Conservation (phyloP, 352 stramenopile genomes). For the Globisporangium spiculum region DNA sequence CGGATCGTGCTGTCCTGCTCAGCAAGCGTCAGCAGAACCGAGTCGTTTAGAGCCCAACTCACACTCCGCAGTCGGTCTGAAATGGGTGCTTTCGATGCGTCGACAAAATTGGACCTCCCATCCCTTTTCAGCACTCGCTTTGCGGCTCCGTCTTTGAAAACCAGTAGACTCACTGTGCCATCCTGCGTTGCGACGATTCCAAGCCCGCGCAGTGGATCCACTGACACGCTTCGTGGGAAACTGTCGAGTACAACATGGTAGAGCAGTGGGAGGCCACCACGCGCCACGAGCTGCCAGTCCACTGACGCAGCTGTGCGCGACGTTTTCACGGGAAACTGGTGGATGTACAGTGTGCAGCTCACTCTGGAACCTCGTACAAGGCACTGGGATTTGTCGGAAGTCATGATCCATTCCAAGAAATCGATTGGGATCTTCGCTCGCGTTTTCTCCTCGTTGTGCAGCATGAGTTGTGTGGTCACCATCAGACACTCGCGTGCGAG, state of each 20-base stretch:
- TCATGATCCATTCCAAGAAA: constrained; percentile 17
- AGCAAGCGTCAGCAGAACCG: constrained; percentile 34
- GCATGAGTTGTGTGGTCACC: constrained; percentile 35
- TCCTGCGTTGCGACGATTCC: constrained; percentile 32
- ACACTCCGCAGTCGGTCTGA: not conserved
- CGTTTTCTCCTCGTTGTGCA: constrained; percentile 7
- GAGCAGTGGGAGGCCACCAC: constrained; percentile 33
- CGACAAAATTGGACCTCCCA: not conserved
- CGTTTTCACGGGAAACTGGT: constrained; percentile 39
- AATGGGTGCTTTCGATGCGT: no score
- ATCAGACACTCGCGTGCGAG: constrained; percentile 24
- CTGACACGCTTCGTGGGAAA: constrained; percentile 31
- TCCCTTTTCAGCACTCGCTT: constrained; percentile 18
- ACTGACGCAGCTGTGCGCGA: constrained; percentile 28
- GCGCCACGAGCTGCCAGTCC: constrained; percentile 41
- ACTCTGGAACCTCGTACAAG: constrained; percentile 28
- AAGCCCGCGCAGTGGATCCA: constrained; percentile 40
- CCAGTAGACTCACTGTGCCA: constrained; percentile 24
- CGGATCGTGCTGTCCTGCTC: constrained; percentile 25
- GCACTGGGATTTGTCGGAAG: constrained; percentile 7
- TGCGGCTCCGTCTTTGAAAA: constrained; percentile 27
- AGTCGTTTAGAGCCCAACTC: constrained; percentile 29
- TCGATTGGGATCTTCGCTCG: not conserved
- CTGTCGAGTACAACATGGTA: constrained; percentile 26
- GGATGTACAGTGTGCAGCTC: constrained; percentile 32